Evolutionary conservation across 208 protist species (phyloP).

Genomic region (Leishmania braziliensis): DNA sequence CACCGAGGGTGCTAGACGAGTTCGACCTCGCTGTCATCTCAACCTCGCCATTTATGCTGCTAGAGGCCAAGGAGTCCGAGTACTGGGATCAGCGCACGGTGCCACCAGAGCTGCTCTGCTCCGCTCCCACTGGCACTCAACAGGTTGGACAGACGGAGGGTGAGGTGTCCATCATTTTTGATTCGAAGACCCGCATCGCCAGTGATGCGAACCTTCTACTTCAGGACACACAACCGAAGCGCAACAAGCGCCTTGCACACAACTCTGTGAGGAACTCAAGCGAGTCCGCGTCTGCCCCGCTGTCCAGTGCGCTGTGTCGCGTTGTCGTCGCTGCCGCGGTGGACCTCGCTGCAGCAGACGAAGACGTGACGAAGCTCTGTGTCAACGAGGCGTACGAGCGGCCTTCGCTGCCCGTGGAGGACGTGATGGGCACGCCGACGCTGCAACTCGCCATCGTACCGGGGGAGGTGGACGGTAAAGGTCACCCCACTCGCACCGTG

Average conservation of each 20-base stretch:
- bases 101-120: slow-evolving; percentile 25
- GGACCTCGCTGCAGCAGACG: slow-evolving; percentile 9
- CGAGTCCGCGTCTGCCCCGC: background rate
- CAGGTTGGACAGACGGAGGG: slow-evolving; percentile 18
- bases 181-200: slow-evolving; percentile 10
- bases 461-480: slow-evolving; percentile 26
- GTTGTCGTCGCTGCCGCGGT: slow-evolving; percentile 24
- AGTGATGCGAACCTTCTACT: slow-evolving; percentile 14
- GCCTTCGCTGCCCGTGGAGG: background rate
- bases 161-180: slow-evolving; percentile 28
- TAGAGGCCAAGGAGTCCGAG: slow-evolving; percentile 42
- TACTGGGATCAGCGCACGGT: slow-evolving; percentile 58
- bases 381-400: slow-evolving; percentile 22
- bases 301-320: slow-evolving; percentile 7
- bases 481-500: slow-evolving; percentile 30
- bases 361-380: background rate
- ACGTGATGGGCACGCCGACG: background rate
- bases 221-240: background rate
- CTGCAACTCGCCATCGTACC: slow-evolving; percentile 19
- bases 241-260: background rate
- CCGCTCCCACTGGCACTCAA: background rate
- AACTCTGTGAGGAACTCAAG: background rate
- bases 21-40: slow-evolving; percentile 70
- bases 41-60: slow-evolving; percentile 49
- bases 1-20: slow-evolving; percentile 43